Evolutionary conservation across 2,329 filamentous ascomycete species (phyloP).

Genomic region (Penicillium nordicum): DNA sequence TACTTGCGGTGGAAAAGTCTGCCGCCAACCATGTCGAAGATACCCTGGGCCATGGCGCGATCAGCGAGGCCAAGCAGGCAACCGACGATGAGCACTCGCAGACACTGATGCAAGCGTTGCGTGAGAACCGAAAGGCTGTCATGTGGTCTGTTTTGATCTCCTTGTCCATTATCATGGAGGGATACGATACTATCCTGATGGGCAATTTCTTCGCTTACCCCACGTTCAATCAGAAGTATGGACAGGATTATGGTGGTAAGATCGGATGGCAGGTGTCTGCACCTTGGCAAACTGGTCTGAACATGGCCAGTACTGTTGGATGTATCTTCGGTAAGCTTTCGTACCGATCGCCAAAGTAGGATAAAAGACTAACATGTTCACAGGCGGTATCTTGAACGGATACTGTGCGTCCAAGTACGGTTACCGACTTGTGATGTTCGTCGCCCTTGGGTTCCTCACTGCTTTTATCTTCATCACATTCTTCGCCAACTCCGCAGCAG

Average conservation of each 20-base stretch:
- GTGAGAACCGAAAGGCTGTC: constrained; percentile 28
- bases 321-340: constrained; percentile 19
- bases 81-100: constrained; percentile 21
- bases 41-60: constrained; percentile 23
- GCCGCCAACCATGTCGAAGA: constrained; percentile 28
- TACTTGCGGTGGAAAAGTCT: constrained; percentile 23
- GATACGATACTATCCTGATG: constrained; percentile 52
- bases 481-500: constrained; percentile 46
- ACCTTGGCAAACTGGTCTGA: constrained; percentile 61
- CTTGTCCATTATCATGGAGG: constrained; percentile 52
- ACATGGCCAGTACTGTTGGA: constrained; percentile 29
- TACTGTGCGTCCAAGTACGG: constrained; percentile 35
- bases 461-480: constrained; percentile 50
- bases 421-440: constrained; percentile 46
- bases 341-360: rapidly evolving
- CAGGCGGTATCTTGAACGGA: constrained; percentile 31
- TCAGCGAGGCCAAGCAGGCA: constrained; percentile 22
- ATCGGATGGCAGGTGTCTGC: constrained; percentile 46
- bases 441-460: constrained; percentile 41
- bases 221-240: constrained; percentile 42
- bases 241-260: constrained; percentile 13
- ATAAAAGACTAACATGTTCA: background rate
- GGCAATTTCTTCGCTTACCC: constrained; percentile 50
- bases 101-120: constrained; percentile 16
- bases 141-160: constrained; percentile 42